These are phyloP conservation scores for Aspergillus asperescens DNA, from an alignment of 495 filamentous ascomycete genomes.

Conservation along the genomic window DNA sequence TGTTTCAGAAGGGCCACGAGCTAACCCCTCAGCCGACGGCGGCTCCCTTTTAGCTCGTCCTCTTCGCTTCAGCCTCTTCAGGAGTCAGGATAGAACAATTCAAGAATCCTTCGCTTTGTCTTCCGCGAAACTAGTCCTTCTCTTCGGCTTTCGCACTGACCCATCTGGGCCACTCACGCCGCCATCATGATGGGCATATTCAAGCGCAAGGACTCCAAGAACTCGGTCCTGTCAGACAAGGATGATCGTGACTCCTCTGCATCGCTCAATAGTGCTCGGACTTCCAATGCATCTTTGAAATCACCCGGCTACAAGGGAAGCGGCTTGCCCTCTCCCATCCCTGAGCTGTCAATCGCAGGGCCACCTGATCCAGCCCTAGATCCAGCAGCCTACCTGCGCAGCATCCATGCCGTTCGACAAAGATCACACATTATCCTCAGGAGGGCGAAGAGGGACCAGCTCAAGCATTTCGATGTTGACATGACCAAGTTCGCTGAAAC, in stretches of 20 bases:
- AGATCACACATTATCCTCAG: slow-evolving; percentile 64
- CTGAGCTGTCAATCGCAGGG: slow-evolving; percentile 68
- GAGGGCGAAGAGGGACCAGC: slow-evolving; percentile 70
- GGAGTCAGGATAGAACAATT: slow-evolving; percentile 3
- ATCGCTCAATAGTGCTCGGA: slow-evolving; percentile 47
- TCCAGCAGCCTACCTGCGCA: slow-evolving; percentile 86
- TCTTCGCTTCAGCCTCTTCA: background rate
- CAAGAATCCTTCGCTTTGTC: slow-evolving; percentile 2
- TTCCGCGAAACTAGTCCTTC: background rate
- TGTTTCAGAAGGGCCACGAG: background rate
- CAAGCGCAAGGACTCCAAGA: slow-evolving; percentile 55
- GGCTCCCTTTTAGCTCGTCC: background rate
- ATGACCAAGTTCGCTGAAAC: slow-evolving; percentile 82
- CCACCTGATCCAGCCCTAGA: slow-evolving; percentile 87
- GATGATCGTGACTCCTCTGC: slow-evolving; percentile 43
- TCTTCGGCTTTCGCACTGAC: slow-evolving; percentile 2
- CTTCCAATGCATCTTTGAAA: slow-evolving; percentile 50
- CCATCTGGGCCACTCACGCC: slow-evolving; percentile 1
- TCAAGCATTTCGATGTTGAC: slow-evolving; percentile 90
- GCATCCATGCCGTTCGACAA: slow-evolving; percentile 83
- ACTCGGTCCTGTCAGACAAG: slow-evolving; percentile 44
- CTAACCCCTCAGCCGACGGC: background rate
- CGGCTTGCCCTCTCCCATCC: slow-evolving; percentile 45
- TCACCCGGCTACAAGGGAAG: slow-evolving; percentile 47
- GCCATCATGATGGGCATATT: slow-evolving; percentile 59